These are phyloP conservation scores for Actinomortierella wolfii DNA, from an alignment of 371 early-diverging fungal species.

Conservation along the genomic window DNA sequence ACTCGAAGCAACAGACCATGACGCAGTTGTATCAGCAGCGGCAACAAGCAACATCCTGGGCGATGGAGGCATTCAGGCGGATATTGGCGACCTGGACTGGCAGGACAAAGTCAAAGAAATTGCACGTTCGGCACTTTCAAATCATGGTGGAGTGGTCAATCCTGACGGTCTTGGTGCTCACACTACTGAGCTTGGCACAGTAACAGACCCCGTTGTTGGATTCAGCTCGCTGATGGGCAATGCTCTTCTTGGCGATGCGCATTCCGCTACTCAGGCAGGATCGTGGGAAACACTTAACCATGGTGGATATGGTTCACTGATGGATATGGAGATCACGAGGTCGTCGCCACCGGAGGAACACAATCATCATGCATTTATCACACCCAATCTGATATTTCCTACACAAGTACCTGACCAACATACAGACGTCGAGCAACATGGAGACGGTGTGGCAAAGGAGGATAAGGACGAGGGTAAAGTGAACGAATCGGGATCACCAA, in stretches of 20 bases:
- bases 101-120: slow-evolving; percentile 4
- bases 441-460: background rate
- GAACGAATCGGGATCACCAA: background rate
- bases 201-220: background rate
- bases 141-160: slow-evolving; percentile 9
- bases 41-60: background rate
- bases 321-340: slow-evolving; percentile 42
- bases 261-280: slow-evolving; percentile 9
- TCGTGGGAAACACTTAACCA: slow-evolving; percentile 3
- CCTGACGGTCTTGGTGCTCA: slow-evolving; percentile 6
- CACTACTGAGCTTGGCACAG: background rate
- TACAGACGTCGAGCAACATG: background rate
- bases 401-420: slow-evolving; percentile 3
- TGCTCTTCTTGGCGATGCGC: slow-evolving; percentile 1
- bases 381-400: slow-evolving; percentile 35
- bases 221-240: background rate
- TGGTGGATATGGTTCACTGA: slow-evolving; percentile 25
- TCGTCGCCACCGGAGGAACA: slow-evolving; percentile 14
- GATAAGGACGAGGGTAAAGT: background rate
- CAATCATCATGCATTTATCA: slow-evolving; percentile 20
- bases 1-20: background rate
- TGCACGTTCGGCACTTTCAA: background rate
- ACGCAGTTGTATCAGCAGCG: background rate
- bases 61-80: background rate
- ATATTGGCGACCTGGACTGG: background rate